Evolutionary conservation across 345 rosid genomes (phyloP).

Genomic region (Salix dunnii): DNA sequence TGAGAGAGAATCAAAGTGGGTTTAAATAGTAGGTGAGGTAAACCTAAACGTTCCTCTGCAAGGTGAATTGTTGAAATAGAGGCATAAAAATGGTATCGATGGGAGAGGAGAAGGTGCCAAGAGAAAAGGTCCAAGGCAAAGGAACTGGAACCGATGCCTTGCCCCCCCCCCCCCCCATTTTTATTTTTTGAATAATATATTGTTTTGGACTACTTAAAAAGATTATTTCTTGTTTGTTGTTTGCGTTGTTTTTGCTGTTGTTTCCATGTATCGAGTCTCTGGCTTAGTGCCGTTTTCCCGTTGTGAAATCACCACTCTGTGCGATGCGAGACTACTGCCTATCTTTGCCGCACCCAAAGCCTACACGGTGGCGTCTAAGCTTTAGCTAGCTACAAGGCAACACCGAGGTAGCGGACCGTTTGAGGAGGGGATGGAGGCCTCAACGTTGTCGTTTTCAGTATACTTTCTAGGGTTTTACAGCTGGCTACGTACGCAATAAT

Average conservation of each 20-base stretch:
- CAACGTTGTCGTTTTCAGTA: not conserved
- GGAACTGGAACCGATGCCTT: constrained; percentile 51
- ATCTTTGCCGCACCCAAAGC: not conserved
- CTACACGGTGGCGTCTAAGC: not conserved
- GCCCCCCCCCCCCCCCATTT: constrained; percentile 15
- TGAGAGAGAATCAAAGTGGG: too few species aligned
- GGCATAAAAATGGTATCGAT: constrained; percentile 34
- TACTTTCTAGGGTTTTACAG: not conserved
- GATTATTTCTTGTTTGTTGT: constrained; percentile 45
- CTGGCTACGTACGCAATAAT: not conserved
- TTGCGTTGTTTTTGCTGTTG: constrained; percentile 36
- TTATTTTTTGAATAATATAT: constrained; percentile 11
- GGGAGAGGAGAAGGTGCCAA: constrained; percentile 47
- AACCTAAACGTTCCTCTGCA: too few species aligned
- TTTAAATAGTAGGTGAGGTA: too few species aligned
- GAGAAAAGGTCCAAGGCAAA: constrained; percentile 42
- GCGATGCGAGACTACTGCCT: not conserved
- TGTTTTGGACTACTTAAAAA: constrained; percentile 31
- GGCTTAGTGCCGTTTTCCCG: constrained; percentile 17
- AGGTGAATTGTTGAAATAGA: not conserved
- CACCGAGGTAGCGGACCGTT: not conserved
- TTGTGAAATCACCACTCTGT: constrained; percentile 19
- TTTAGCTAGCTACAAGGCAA: not conserved
- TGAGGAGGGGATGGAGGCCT: not conserved
- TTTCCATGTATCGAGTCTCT: constrained; percentile 34